Evolutionary conservation across 2,329 filamentous ascomycete genomes (phyloP).

Genomic region (Trichoderma sp.): DNA sequence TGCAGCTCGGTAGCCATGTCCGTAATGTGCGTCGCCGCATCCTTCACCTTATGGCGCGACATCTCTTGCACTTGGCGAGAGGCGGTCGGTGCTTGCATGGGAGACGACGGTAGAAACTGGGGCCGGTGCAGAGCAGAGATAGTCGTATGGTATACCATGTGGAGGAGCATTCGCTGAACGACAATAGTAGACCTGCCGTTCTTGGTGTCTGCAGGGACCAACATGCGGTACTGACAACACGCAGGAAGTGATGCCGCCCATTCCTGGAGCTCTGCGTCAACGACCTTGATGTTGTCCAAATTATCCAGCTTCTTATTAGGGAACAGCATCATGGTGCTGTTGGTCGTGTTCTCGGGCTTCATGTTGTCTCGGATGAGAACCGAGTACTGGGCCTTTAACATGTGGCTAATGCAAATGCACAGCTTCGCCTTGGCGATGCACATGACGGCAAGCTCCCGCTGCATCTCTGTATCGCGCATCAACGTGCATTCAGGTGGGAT

Average conservation of each 20-base stretch:
- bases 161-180: conserved; percentile 79
- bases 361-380: conserved; percentile 82
- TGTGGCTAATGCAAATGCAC: conserved; percentile 83
- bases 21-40: conserved; percentile 82
- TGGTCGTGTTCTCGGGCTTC: conserved; percentile 71
- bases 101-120: conserved; percentile 77
- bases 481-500: conserved; percentile 69
- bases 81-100: conserved; percentile 48
- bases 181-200: conserved; percentile 58
- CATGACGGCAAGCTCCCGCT: conserved; percentile 77
- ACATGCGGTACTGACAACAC: conserved; percentile 64
- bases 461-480: conserved; percentile 67
- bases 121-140: conserved; percentile 87
- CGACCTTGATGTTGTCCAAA: conserved; percentile 71
- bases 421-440: conserved; percentile 90
- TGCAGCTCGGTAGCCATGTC: conserved; percentile 77
- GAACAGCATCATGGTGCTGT: conserved; percentile 81
- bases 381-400: conserved; percentile 88
- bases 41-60: conserved; percentile 77
- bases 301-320: conserved; percentile 86
- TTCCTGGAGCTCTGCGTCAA: conserved; percentile 73
- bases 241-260: conserved; percentile 73
- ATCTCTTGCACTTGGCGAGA: conserved; percentile 74
- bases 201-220: conserved; percentile 54
- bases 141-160: conserved; percentile 92